phyloP scores from a whole-genome alignment of 2,329 filamentous ascomycete species.

The Setomelanomma holmii region DNA sequence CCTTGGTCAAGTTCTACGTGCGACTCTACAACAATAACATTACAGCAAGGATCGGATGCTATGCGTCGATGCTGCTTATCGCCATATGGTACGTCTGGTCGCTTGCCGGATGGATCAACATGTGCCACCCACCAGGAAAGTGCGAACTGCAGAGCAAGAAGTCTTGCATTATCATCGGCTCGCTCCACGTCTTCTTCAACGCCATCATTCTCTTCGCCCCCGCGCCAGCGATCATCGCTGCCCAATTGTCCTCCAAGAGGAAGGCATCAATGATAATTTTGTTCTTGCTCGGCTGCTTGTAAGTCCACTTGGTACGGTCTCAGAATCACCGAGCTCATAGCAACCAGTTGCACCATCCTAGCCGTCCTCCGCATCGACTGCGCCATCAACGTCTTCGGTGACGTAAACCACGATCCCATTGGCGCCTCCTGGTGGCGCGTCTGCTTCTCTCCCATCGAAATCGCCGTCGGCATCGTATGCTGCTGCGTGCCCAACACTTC shows the following conservation, averaged over 20 bases:
- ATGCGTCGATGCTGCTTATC: constrained; percentile 16
- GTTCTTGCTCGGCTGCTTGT: constrained; percentile 27
- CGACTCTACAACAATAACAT: constrained; percentile 21
- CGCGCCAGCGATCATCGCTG: constrained; percentile 18
- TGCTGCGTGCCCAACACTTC: constrained; percentile 26
- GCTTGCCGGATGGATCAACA: constrained; percentile 21
- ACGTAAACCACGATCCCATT: constrained; percentile 20
- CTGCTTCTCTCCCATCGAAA: constrained; percentile 28
- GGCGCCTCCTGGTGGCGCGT: constrained; percentile 28
- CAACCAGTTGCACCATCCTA: constrained; percentile 19
- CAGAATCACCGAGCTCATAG: constrained; percentile 4
- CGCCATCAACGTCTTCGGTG: constrained; percentile 22
- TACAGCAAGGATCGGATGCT: constrained; percentile 11
- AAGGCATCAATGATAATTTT: constrained; percentile 16
- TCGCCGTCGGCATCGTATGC: constrained; percentile 26
- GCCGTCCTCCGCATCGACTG: constrained; percentile 29
- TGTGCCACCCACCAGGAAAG: constrained; percentile 25
- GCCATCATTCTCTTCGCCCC: constrained; percentile 17
- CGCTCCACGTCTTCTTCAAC: constrained; percentile 28
- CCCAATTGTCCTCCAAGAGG: constrained; percentile 17
- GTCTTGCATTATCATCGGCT: constrained; percentile 25
- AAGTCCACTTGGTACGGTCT: background rate
- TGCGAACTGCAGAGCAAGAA: constrained; percentile 22
- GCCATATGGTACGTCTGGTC: constrained; percentile 23
- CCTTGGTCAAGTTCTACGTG: constrained; percentile 24